Conservation (phyloP, 2,329 filamentous ascomycete genomes). For the Rhinocladiella mackenziei region DNA sequence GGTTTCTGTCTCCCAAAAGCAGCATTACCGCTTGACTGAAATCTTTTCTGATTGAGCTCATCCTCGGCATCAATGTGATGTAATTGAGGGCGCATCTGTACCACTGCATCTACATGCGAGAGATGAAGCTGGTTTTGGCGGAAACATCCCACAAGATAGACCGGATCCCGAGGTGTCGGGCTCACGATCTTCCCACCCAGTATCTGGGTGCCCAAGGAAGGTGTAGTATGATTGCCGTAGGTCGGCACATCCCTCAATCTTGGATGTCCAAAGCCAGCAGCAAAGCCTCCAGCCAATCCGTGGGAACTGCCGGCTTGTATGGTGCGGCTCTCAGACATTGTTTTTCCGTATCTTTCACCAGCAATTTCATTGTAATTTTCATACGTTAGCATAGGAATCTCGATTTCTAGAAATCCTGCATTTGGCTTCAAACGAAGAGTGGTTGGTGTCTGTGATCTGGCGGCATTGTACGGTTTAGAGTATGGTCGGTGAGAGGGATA, state of each 20-base stretch:
- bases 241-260: conserved; percentile 36
- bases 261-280: conserved; percentile 48
- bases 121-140: conserved; percentile 78
- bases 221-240: conserved; percentile 65
- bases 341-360: conserved; percentile 77
- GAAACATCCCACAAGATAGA: conserved; percentile 91
- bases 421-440: conserved; percentile 77
- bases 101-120: conserved; percentile 74
- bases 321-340: conserved; percentile 55
- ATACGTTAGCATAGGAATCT: conserved; percentile 73
- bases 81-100: conserved; percentile 85
- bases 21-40: conserved; percentile 36
- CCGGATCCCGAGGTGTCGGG: conserved; percentile 63
- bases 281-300: conserved; percentile 70
- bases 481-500: conserved; percentile 71
- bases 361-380: conserved; percentile 77
- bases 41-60: conserved; percentile 60
- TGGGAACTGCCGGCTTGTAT: conserved; percentile 62
- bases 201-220: conserved; percentile 74
- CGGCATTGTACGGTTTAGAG: conserved; percentile 59
- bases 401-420: conserved; percentile 83
- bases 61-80: conserved; percentile 84
- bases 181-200: conserved; percentile 75
- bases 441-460: conserved; percentile 55
- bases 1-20: conserved; percentile 31